phyloP scores from a whole-genome alignment of 768 basidiomycete species.

The Brasilioporus rufonigricans region DNA sequence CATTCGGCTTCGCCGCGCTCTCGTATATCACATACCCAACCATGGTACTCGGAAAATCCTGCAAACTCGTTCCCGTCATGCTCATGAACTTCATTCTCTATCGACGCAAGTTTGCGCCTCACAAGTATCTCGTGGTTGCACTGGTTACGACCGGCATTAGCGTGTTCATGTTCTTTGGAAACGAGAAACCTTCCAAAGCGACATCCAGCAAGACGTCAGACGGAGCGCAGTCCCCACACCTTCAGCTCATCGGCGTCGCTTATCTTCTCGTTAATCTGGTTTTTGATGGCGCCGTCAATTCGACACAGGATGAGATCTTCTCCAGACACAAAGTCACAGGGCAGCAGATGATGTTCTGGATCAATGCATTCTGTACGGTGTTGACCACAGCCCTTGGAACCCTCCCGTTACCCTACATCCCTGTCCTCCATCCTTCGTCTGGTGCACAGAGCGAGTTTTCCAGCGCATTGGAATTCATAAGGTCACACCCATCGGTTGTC shows the following conservation, averaged over 20 bases:
- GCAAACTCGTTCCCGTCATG: slow-evolving; percentile 98
- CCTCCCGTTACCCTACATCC: slow-evolving; percentile 77
- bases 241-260: slow-evolving; percentile 65
- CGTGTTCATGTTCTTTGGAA: slow-evolving; percentile 89
- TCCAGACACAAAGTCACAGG: slow-evolving; percentile 69
- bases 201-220: slow-evolving; percentile 34
- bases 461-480: slow-evolving; percentile 70
- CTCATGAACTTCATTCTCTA: slow-evolving; percentile 96
- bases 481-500: slow-evolving; percentile 71
- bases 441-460: slow-evolving; percentile 61
- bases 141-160: slow-evolving; percentile 92
- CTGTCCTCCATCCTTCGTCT: slow-evolving; percentile 71
- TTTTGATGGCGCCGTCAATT: slow-evolving; percentile 91
- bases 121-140: slow-evolving; percentile 95
- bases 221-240: slow-evolving; percentile 39
- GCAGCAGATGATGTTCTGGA: slow-evolving; percentile 99
- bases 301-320: slow-evolving; percentile 97
- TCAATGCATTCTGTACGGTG: slow-evolving; percentile 83
- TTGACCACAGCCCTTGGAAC: slow-evolving; percentile 67
- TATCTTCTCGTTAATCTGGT: slow-evolving; percentile 85
- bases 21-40: slow-evolving; percentile 97
- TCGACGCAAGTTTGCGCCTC: slow-evolving; percentile 84
- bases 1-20: slow-evolving; percentile 94
- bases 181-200: slow-evolving; percentile 43
- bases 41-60: slow-evolving; percentile 98